Percentiles rank a stretch among this genome's conserved stretches.
Conservation (phyloP, 2,329 filamentous ascomycete species). For the Ascochyta koolunga region DNA sequence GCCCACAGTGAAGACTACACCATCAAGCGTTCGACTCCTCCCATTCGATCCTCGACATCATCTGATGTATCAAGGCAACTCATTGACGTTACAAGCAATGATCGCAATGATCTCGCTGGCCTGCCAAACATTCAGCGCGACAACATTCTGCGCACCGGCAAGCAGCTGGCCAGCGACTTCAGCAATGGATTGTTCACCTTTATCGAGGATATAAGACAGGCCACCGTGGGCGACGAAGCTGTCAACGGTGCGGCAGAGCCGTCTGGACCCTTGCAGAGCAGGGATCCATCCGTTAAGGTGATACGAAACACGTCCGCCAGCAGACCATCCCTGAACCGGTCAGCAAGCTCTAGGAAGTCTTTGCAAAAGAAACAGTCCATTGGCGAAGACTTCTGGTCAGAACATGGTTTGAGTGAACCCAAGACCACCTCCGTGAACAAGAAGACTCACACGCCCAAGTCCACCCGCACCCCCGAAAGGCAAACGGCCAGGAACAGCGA, state of each 20-base stretch:
- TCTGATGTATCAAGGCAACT: constrained; percentile 40
- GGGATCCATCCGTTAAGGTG: constrained; percentile 34
- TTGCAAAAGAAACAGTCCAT: constrained; percentile 42
- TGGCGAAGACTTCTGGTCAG: constrained; percentile 52
- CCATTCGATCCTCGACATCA: constrained; percentile 37
- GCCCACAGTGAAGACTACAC: constrained; percentile 36
- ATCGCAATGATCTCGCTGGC: constrained; percentile 40
- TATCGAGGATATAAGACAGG: constrained; percentile 92
- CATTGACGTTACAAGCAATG: constrained; percentile 30
- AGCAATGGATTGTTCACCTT: constrained; percentile 92
- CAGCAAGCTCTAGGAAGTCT: constrained; percentile 42
- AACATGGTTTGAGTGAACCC: constrained; percentile 50
- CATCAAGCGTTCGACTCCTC: constrained; percentile 19
- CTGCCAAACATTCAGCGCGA: constrained; percentile 45
- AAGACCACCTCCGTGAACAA: constrained; percentile 45
- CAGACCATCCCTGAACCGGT: constrained; percentile 39
- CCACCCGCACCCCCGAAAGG: constrained; percentile 46
- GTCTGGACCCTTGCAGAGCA: constrained; percentile 38
- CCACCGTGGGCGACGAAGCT: constrained; percentile 92
- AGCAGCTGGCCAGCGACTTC: constrained; percentile 88
- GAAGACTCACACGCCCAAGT: constrained; percentile 47
- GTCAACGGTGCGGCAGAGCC: constrained; percentile 52
- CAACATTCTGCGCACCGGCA: constrained; percentile 54
- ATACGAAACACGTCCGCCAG: constrained; percentile 37
- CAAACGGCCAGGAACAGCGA: constrained; percentile 45